Percentiles rank a stretch among this genome's conserved stretches.
Conservation (phyloP, 2,329 filamentous ascomycete genomes). For the Aspergillus bombycis region DNA sequence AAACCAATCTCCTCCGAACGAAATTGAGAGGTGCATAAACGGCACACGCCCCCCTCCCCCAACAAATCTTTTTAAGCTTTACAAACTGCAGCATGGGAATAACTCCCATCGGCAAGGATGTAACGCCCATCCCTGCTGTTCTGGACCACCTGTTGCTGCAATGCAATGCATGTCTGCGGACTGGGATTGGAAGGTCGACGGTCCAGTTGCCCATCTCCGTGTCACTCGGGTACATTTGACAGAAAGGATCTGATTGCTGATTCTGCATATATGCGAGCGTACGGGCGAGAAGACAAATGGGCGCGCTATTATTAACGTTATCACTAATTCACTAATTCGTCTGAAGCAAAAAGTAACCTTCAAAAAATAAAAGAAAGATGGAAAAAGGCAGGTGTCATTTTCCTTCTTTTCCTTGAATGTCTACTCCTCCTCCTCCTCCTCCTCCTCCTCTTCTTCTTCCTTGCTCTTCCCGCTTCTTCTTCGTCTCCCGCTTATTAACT, state of each 20-base stretch:
- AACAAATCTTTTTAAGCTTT: neutral
- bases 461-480: neutral
- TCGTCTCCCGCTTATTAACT: neutral
- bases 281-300: neutral
- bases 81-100: neutral
- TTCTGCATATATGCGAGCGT: neutral
- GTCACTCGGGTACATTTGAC: neutral
- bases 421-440: neutral
- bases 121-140: neutral
- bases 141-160: neutral
- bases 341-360: neutral
- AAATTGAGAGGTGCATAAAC: neutral
- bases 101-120: constrained; percentile 1
- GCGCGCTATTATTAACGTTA: neutral
- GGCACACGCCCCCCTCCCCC: neutral
- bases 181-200: neutral
- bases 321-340: neutral
- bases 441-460: neutral
- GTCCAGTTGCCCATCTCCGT: neutral
- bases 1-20: neutral
- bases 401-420: neutral
- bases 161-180: neutral
- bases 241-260: constrained; percentile 9
- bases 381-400: too few species aligned
- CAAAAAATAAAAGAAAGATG: constrained; percentile 4